Evolutionary conservation across 352 stramenopile species (phyloP), one percentile per base, ranked within the genome.

Genomic region (Phytophthora pinifolia): DNA sequence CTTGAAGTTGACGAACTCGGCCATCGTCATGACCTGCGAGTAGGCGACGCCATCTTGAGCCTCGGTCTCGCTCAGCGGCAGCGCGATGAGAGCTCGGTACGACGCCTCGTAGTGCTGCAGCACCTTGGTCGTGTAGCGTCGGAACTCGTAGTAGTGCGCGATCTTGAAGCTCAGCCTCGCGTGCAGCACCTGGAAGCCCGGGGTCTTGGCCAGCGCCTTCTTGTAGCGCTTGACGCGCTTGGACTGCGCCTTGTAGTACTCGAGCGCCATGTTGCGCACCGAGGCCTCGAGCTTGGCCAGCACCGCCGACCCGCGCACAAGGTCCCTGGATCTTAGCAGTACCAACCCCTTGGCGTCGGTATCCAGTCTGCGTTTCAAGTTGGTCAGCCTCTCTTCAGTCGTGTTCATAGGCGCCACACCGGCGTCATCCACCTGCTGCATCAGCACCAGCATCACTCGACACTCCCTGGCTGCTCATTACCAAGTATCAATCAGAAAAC

Each of bases 221-320:
- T 92, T 89, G 65, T 90, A 90, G 33, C 82, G 65, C 59, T 96
- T 96, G n/a, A 94, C 86, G 9, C 86, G 78, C 60, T 96, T 96
- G 9, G 80, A 74, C 45, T 96, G 86, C 13, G 79, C 65, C 59
- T 94, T 96, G 72, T 93, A 96, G 65, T 96, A 96, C 65, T 96
- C 86, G 17, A 92, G 62, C 33, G 86, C 79, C 59, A 89, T 82
- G 37, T 79, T 88, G 20, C 83, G 76, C 14, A 96, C 67, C 2
- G 74, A 67, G 4, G 69, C 71, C 48, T 96, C 86, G 15, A 96
- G 65, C 54, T 96, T 96, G 3, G 67, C 65, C 17, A 96, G 47
- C 42, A 87, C 59, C 13, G 61, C 62, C 8, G 80, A 86, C 15
- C 71, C 72, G 13, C 76, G 71, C 44, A 77, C 73, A 4, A 93